Evolutionary conservation across 2,329 filamentous ascomycete genomes (phyloP).

Genomic region (Aspergillus novofumigatus): DNA sequence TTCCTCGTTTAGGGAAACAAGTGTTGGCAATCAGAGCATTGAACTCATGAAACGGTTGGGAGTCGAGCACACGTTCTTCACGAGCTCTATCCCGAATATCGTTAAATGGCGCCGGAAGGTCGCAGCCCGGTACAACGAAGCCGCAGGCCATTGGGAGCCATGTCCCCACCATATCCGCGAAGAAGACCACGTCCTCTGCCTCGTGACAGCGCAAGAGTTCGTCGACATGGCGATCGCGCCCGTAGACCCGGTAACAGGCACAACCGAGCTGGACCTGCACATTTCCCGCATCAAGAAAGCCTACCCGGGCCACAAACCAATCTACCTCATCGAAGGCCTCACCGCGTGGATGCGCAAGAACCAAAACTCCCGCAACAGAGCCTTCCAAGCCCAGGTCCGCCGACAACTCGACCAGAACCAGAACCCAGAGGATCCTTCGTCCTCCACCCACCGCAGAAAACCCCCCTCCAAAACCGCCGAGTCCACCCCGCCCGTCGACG

Average conservation of each 20-base stretch:
- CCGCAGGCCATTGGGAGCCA: conserved; percentile 62
- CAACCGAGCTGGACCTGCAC: conserved; percentile 54
- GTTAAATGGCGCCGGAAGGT: conserved; percentile 68
- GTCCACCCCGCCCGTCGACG: conserved; percentile 53
- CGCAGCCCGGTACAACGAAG: conserved; percentile 58
- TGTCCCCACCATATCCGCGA: conserved; percentile 44
- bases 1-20: conserved; percentile 47
- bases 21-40: conserved; percentile 40
- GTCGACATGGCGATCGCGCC: conserved; percentile 53
- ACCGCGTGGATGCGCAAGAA: conserved; percentile 65
- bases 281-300: conserved; percentile 51
- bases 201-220: conserved; percentile 62
- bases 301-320: conserved; percentile 52
- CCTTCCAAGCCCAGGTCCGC: conserved; percentile 63
- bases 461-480: conserved; percentile 36
- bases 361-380: conserved; percentile 61
- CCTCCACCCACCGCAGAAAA: conserved; percentile 26
- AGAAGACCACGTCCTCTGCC: conserved; percentile 60
- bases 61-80: conserved; percentile 39
- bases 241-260: conserved; percentile 20
- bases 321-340: conserved; percentile 72
- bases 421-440: conserved; percentile 1
- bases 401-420: conserved; percentile 31
- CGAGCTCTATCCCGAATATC: conserved; percentile 45
- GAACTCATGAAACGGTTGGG: conserved; percentile 41